Conservation (phyloP, 2,329 filamentous ascomycete species). For the Botrytis porri region DNA sequence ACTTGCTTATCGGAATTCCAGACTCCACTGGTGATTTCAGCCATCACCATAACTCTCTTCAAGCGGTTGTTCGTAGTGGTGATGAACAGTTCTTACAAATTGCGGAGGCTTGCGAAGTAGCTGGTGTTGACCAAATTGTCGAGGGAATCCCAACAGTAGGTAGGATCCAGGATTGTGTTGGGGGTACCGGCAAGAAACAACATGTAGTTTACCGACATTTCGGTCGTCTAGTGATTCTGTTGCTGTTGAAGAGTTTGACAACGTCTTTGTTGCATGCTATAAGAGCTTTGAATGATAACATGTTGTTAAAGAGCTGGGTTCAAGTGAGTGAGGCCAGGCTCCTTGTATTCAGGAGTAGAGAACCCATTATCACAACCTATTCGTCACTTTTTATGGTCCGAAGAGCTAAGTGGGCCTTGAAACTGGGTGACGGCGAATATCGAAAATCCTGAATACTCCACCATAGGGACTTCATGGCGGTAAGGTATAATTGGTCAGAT, state of each 20-base stretch:
- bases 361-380: background rate
- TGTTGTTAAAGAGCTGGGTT: background rate
- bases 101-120: background rate
- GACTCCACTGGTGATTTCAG: background rate
- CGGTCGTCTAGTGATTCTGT: background rate
- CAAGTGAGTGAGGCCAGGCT: background rate
- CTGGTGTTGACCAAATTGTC: background rate
- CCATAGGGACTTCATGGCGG: background rate
- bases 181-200: background rate
- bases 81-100: no score
- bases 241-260: background rate
- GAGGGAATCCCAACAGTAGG: background rate
- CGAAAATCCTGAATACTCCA: background rate
- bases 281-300: background rate
- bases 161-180: background rate
- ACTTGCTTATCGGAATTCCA: background rate
- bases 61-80: background rate
- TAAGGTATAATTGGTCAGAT: background rate
- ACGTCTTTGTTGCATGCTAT: background rate
- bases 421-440: background rate
- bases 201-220: background rate
- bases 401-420: background rate
- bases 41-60: background rate
- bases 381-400: background rate
- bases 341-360: background rate